Conservation (phyloP, 305 asterid genomes). For the Caryopteris hybrid region DNA sequence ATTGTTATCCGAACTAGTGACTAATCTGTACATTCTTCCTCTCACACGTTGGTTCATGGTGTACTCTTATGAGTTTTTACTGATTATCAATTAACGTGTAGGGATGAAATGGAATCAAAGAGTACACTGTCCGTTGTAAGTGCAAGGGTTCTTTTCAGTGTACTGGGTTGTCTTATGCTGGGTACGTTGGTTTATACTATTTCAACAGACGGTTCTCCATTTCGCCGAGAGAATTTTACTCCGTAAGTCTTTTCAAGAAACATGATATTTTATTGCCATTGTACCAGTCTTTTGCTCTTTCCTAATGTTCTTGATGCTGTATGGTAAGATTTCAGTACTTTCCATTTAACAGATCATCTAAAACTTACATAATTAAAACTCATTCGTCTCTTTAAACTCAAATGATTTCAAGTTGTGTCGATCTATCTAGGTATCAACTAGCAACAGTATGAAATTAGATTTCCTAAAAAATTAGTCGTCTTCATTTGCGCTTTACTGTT, state of each 20-base stretch:
- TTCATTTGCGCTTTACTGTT: too few species aligned
- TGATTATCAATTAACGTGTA: conserved; percentile 19
- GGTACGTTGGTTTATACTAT: conserved; percentile 61
- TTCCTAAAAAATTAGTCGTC: too few species aligned
- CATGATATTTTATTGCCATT: neutral
- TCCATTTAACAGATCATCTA: too few species aligned
- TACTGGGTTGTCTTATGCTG: conserved; percentile 73
- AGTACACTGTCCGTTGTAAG: conserved; percentile 39
- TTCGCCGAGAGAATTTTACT: conserved; percentile 53
- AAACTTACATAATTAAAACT: neutral
- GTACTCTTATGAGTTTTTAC: neutral
- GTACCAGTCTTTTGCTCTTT: neutral
- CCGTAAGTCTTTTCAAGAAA: conserved; percentile 50
- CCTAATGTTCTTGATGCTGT: neutral
- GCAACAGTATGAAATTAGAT: too few species aligned
- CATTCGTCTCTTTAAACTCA: neutral
- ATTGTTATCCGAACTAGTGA: neutral
- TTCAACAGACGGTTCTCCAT: conserved; percentile 74
- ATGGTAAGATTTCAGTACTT: neutral
- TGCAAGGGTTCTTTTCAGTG: conserved; percentile 53
- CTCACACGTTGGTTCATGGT: neutral
- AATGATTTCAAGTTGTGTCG: neutral
- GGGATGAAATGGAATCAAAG: conserved; percentile 46
- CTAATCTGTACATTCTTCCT: neutral
- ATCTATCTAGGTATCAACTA: too few species aligned